Evolutionary conservation across 2,329 filamentous ascomycete genomes (phyloP).

Genomic region (Rasamsonia emersonii): DNA sequence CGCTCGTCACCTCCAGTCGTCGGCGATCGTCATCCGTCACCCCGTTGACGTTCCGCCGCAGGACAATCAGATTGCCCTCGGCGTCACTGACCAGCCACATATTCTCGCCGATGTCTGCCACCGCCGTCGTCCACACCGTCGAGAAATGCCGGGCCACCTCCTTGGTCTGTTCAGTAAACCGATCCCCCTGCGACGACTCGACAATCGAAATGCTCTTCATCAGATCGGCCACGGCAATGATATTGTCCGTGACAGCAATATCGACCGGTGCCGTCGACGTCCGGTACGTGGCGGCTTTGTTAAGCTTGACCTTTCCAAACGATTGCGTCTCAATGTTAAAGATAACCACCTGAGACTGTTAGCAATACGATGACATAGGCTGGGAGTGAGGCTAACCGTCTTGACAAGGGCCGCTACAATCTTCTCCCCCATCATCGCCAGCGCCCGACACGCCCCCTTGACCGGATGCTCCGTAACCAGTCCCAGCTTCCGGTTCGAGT

Average conservation of each 20-base stretch:
- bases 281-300: constrained; percentile 66
- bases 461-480: constrained; percentile 60
- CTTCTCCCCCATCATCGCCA: constrained; percentile 65
- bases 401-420: constrained; percentile 87
- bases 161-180: constrained; percentile 17
- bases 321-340: constrained; percentile 40
- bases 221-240: constrained; percentile 78
- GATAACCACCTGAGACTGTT: constrained; percentile 45
- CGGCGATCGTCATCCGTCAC: constrained; percentile 66
- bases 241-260: constrained; percentile 61
- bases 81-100: constrained; percentile 78
- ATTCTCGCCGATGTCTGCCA: constrained; percentile 62
- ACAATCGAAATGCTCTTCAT: constrained; percentile 87
- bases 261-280: constrained; percentile 79
- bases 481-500: constrained; percentile 61
- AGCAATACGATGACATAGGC: constrained; percentile 7
- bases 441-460: constrained; percentile 70
- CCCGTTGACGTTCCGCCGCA: constrained; percentile 64
- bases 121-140: constrained; percentile 71
- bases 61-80: constrained; percentile 75
- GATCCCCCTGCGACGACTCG: constrained; percentile 45
- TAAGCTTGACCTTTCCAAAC: constrained; percentile 43
- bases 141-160: constrained; percentile 76
- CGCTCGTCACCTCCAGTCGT: constrained; percentile 63
- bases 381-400: constrained; percentile 48